Base-by-base conservation (phyloP, 2,329 filamentous ascomycete species). In the Talaromyces sp. region DNA sequence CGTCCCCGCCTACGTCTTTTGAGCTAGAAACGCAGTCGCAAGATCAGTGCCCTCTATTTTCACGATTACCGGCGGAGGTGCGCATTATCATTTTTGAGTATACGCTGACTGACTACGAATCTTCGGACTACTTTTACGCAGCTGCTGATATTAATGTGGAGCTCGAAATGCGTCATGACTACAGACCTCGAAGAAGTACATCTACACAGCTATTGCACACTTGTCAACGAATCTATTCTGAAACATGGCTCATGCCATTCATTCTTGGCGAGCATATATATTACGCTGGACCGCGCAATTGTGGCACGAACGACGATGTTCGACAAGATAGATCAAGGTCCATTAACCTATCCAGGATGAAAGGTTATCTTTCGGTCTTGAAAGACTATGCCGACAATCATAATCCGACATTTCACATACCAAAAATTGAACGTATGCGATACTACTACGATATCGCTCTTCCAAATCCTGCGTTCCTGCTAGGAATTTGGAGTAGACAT, bases 181-280 rank as follows among this genome's bases (percentile, higher is more conserved):
- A 33, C 22, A 59, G 35, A 31, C 56, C 56, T 22, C 35, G 56
- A 14, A n/a, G 56, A 11, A 24, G 8, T 1, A 45, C 9, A 77
- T 81, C 0, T 81, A 84, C 65, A 76, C 81, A 2, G 82, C 84
- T 66, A 83, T 80, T 75, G 82, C 79, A 79, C 71, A 60, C 22
- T 82, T 80, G 81, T 78, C 82, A 68, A 0, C 52, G 0, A 74
- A 81, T 63, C 43, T 69, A 9, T 72, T 72, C 2, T 69, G 83
- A 8, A 64, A 67, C 6, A 76, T 83, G 33, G 68, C 72, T 0
- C 9, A 59, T 59, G 56, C 37, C 56, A 59, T 59, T 45, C n/a
- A 19, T 33, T 14, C 14, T 59, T 3, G 56, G 22, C 1, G 56
- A 59, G 39, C 37, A 59, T 45, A 33, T 45, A 5, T 59, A n/a